Percentiles rank a stretch among this genome's conserved stretches.
Evolutionary conservation across 371 early-diverging fungal species (phyloP).

Genomic region (Chytridium lagenaria): DNA sequence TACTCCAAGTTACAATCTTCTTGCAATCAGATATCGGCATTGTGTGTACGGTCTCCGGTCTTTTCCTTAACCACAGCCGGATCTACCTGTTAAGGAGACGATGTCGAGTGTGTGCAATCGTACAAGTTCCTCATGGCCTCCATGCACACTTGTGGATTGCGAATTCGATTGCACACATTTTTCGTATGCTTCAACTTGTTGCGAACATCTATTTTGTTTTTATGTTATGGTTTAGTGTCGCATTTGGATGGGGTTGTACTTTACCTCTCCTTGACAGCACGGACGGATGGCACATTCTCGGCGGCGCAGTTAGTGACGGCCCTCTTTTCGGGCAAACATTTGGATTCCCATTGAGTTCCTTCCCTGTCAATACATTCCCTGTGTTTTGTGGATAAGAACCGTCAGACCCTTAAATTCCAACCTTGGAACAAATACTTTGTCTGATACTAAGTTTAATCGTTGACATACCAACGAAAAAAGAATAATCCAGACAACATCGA

Average conservation of each 20-base stretch:
- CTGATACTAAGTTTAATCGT: no score
- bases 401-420: no score
- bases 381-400: no score
- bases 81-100: no score
- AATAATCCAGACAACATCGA: neutral
- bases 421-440: no score
- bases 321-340: neutral
- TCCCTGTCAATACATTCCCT: conserved; percentile 11
- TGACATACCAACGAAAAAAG: no score
- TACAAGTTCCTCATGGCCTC: conserved; percentile 1
- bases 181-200: conserved; percentile 8
- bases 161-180: neutral
- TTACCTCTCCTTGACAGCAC: conserved; percentile 4
- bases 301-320: conserved; percentile 7
- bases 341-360: neutral
- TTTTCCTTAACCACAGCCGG: no score
- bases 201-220: neutral
- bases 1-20: neutral
- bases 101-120: conserved; percentile 16
- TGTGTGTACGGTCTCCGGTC: neutral
- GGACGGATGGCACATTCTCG: conserved; percentile 16
- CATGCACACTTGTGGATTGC: neutral
- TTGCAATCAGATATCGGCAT: neutral
- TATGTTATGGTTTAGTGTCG: neutral
- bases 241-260: neutral